Evolutionary conservation across 257 asterid genomes (phyloP).

Genomic region (Cinchona pubescens): DNA sequence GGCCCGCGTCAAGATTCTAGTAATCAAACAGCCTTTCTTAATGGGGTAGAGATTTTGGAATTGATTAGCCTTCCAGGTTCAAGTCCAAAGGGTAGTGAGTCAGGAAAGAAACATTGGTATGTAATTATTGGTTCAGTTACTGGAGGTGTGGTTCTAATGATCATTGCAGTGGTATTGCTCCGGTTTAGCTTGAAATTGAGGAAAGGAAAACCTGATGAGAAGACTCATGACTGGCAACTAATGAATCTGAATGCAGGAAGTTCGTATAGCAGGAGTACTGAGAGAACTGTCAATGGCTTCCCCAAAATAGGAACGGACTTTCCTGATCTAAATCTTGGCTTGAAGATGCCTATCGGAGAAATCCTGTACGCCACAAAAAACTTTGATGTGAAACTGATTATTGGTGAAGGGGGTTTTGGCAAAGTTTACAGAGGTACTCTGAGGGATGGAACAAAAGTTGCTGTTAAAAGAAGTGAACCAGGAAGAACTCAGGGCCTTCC

Average conservation of each 20-base stretch:
- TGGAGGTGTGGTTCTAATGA: conserved; percentile 35
- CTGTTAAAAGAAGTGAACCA: conserved; percentile 59
- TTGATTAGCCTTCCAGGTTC: background rate
- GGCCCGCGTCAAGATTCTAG: conserved; percentile 13
- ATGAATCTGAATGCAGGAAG: conserved; percentile 26
- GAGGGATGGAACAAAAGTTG: conserved; percentile 47
- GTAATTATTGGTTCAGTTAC: conserved; percentile 30
- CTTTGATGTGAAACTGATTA: conserved; percentile 31
- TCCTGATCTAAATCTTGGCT: conserved; percentile 41
- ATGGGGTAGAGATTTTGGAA: conserved; percentile 71
- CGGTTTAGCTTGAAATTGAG: conserved; percentile 25
- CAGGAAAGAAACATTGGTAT: background rate
- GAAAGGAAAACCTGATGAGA: conserved; percentile 24
- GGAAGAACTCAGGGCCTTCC: conserved; percentile 49
- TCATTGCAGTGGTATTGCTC: conserved; percentile 2
- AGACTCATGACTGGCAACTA: conserved; percentile 27
- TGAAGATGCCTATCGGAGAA: conserved; percentile 39
- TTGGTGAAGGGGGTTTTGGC: conserved; percentile 71
- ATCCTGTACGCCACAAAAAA: conserved; percentile 45
- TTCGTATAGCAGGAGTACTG: conserved; percentile 29
- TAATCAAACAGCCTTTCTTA: conserved; percentile 30
- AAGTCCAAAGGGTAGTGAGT: background rate
- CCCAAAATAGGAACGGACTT: too few species aligned
- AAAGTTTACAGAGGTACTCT: conserved; percentile 53
- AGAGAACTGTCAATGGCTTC: conserved; percentile 21